phyloP scores from a whole-genome alignment of 2,329 filamentous ascomycete species.

The Fusarium aywerte region DNA sequence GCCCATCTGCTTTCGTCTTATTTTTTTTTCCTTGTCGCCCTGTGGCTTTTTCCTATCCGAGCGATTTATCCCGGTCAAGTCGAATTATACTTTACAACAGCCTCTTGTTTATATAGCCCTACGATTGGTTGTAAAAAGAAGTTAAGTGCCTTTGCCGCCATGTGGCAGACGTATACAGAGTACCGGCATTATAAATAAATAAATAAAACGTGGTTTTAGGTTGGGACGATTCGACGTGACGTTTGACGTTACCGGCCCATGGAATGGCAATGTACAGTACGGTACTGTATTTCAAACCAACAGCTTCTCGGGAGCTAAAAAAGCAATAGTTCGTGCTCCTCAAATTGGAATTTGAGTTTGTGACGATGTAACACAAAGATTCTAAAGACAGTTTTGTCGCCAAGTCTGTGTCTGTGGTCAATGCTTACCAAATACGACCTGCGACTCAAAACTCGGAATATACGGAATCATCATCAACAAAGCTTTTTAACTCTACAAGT shows the following conservation, averaged over 20 bases:
- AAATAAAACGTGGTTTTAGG: constrained; percentile 20
- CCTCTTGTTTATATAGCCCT: not conserved
- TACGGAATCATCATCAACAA: constrained; percentile 7
- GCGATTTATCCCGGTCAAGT: not conserved
- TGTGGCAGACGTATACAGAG: constrained; percentile 39
- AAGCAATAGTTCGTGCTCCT: not conserved
- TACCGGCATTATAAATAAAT: no score
- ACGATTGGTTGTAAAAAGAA: constrained; percentile 9
- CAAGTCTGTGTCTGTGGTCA: not conserved
- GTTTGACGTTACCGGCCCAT: not conserved
- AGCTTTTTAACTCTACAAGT: not conserved
- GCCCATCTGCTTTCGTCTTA: not conserved
- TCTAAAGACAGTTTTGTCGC: not conserved
- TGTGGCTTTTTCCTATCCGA: not conserved
- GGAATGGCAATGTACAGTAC: not conserved
- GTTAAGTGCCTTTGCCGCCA: constrained; percentile 24
- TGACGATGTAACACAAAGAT: not conserved
- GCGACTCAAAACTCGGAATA: constrained; percentile 2
- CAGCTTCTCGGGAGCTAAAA: not conserved
- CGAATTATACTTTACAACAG: constrained; percentile 10
- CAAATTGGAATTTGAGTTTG: constrained; percentile 20
- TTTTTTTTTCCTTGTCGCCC: not conserved
- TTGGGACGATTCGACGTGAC: constrained; percentile 23
- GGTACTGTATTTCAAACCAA: not conserved
- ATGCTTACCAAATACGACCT: not conserved